Conservation (phyloP, 306 rosid species). For the Prunus dulcis region DNA sequence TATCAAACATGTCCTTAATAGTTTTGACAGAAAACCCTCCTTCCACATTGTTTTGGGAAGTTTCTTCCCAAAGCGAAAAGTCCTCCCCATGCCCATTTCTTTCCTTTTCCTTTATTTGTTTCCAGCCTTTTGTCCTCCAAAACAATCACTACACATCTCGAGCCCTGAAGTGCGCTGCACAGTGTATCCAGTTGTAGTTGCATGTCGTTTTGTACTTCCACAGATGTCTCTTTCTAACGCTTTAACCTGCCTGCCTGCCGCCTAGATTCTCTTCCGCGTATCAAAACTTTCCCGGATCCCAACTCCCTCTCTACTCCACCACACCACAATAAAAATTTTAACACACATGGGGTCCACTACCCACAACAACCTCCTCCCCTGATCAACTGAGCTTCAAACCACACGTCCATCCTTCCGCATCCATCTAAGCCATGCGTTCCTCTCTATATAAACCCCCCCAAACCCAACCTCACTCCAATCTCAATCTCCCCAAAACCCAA, state of each 20-base stretch:
- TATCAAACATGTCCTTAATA: no score
- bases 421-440: constrained; percentile 28
- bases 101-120: not conserved
- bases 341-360: constrained; percentile 33
- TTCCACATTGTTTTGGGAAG: not conserved
- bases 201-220: not conserved
- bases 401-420: constrained; percentile 19
- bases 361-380: not conserved
- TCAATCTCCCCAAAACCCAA: not conserved
- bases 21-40: not conserved
- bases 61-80: not conserved
- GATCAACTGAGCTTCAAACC: not conserved
- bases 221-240: not conserved
- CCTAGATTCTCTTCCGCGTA: not conserved
- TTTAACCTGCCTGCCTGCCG: not conserved
- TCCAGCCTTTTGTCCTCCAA: not conserved
- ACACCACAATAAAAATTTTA: not conserved
- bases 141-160: not conserved
- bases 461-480: not conserved
- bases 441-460: constrained; percentile 19
- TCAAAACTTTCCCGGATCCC: constrained; percentile 4
- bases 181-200: constrained; percentile 11
- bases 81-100: not conserved
- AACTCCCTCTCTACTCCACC: not conserved
- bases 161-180: not conserved